Evolutionary conservation across 371 early-diverging fungal species (phyloP).

Genomic region (Blyttiomyces sp.): DNA sequence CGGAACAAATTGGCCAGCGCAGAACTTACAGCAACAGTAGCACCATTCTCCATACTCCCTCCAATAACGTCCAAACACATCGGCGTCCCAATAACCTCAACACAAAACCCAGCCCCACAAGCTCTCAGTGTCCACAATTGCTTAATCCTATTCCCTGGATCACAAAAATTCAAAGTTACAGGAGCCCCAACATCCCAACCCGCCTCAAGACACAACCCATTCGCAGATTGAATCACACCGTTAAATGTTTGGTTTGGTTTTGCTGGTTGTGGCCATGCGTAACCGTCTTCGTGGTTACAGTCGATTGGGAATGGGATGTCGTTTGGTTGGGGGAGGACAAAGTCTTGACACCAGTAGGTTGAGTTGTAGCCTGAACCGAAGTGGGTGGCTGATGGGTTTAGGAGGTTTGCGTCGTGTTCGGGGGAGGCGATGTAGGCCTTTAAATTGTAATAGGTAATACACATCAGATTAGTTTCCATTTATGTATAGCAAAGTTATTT

Average conservation of each 20-base stretch:
- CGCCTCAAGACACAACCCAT: not conserved
- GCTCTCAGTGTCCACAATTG: not conserved
- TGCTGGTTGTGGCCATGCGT: not conserved
- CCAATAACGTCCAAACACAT: not conserved
- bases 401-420: not conserved
- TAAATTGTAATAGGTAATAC: not conserved
- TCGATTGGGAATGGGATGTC: not conserved
- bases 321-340: not conserved
- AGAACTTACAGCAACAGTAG: not conserved
- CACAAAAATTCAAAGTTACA: not conserved
- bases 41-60: not conserved
- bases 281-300: not conserved
- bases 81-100: not conserved
- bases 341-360: not conserved
- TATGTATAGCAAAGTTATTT: not conserved
- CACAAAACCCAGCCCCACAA: not conserved
- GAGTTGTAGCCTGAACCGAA: not conserved
- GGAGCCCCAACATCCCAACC: not conserved
- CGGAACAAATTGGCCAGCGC: too few relatives aligned
- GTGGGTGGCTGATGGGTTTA: not conserved
- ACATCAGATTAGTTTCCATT: not conserved
- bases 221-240: not conserved
- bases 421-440: not conserved
- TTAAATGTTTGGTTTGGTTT: not conserved
- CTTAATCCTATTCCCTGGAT: not conserved